Evolutionary conservation across 2,329 filamentous ascomycete genomes (phyloP).

Genomic region (Aspergillus novoparasiticus): DNA sequence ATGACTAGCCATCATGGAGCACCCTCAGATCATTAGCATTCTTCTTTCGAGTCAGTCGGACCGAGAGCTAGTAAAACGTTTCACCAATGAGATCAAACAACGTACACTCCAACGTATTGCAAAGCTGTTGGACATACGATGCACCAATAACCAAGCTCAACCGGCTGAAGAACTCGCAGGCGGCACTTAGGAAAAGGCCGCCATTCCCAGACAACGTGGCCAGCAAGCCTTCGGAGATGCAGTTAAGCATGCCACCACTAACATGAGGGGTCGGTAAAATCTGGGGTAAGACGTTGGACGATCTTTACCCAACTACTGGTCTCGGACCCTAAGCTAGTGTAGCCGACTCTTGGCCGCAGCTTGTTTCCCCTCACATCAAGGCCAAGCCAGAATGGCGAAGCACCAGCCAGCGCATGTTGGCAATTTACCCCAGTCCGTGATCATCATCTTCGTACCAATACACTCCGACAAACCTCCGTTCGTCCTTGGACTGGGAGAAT

Average conservation of each 20-base stretch:
- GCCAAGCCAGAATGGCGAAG: not conserved
- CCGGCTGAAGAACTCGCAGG: not conserved
- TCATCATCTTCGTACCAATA: not conserved
- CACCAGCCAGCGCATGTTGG: not conserved
- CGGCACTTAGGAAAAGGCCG: not conserved
- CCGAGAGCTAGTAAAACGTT: no score
- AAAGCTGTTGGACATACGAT: not conserved
- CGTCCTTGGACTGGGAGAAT: not conserved
- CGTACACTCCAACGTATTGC: no score
- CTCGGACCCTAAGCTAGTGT: not conserved
- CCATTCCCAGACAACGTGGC: not conserved
- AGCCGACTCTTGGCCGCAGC: not conserved
- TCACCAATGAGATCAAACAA: no score
- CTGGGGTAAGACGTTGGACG: not conserved
- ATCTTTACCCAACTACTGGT: not conserved
- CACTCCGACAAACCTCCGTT: not conserved
- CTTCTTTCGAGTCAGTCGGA: no score
- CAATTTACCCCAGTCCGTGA: not conserved
- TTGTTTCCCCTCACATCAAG: not conserved
- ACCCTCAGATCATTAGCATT: no score
- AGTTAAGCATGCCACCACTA: not conserved
- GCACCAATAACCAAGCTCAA: not conserved
- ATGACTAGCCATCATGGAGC: no score
- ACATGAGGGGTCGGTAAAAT: not conserved
- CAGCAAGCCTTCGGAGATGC: not conserved